Evolutionary conservation across 129 eudicot genomes (phyloP), one percentile per base, ranked within the genome.

Genomic region (Pulicaria dysenterica): DNA sequence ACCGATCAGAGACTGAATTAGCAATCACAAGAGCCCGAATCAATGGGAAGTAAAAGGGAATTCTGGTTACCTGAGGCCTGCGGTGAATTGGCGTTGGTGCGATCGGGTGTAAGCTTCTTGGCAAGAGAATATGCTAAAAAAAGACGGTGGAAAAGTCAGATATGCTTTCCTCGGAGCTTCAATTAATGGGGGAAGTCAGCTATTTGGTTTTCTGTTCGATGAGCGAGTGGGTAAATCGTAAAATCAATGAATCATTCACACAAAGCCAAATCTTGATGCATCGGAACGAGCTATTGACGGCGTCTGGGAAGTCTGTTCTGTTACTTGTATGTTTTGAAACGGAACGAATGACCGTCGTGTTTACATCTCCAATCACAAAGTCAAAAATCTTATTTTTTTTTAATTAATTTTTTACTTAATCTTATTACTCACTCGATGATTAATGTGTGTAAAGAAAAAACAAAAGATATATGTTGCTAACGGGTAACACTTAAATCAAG

Each of bases 131-230:
- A 76, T 68, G 81, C 81, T 58, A 6, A 58, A 47, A 10, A 10
- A 36, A 57, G 50, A 65, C 67, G 34, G 69, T 67, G 46, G 80
- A 76, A 43, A 14, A 76, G 75, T 37, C 41, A 44, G 75, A 58
- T 76, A 58, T 39, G 69, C 75, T 68, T 76, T 76, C 75, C 45
- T 68, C n/a, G 45, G 57, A 34, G 60, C 44, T 76, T 76, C 70
- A 34, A 46, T 15, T 24, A 37, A 43, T 65, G 70, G 51, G 43
- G 34, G 17, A 49, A n/a, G 80, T 76, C 69, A 47, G 54, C 75
- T 45, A 47, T 67, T 76, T 58, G 37, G 69, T 76, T 69, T 58
- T 37, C 44, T 7, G 67, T 61, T 47, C 43, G 64, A 65, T 46
- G 69, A 46, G 60, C 49, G 68, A 37, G 74, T 61, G 13, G 50